These are phyloP conservation scores for Thuja plicata DNA, from an alignment of 83 land plant genomes.

Conservation along the genomic window DNA sequence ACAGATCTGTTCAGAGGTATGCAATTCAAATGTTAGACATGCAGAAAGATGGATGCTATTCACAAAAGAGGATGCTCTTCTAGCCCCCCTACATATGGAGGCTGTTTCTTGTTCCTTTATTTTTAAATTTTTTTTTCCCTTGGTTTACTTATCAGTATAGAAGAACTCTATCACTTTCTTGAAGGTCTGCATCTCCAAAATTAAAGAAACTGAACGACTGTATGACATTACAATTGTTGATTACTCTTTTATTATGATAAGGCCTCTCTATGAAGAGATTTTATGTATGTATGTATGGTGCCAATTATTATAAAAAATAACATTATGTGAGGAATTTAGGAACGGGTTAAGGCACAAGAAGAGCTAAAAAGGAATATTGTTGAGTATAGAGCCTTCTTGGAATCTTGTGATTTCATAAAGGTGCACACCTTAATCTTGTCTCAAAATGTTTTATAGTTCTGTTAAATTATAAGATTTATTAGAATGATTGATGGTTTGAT, in stretches of 20 bases:
- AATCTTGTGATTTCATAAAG: conserved; percentile 96
- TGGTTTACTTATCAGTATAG: not conserved
- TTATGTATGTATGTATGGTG: not conserved
- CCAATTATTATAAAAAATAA: not conserved
- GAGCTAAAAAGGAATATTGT: conserved; percentile 65
- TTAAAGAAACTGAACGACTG: not conserved
- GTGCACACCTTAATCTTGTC: conserved; percentile 23
- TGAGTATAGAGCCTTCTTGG: conserved; percentile 77
- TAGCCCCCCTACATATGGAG: not conserved
- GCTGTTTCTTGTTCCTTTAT: not conserved
- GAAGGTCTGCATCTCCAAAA: not conserved
- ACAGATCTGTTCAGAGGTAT: not conserved
- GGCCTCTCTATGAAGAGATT: not conserved
- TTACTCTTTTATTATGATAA: not conserved
- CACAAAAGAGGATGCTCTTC: not conserved
- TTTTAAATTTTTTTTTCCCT: not conserved
- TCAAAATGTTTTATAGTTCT: not conserved
- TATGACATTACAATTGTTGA: not conserved
- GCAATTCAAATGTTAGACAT: not conserved
- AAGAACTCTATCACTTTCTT: not conserved
- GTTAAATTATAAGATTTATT: not conserved
- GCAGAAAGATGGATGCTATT: not conserved
- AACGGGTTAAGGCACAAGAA: conserved; percentile 83
- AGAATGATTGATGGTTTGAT: not conserved
- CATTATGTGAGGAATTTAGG: conserved; percentile 37